Percentiles rank a stretch among this genome's conserved stretches.
phyloP scores from a whole-genome alignment of 345 rosid genomes.

The Citrus mangshanensis region DNA sequence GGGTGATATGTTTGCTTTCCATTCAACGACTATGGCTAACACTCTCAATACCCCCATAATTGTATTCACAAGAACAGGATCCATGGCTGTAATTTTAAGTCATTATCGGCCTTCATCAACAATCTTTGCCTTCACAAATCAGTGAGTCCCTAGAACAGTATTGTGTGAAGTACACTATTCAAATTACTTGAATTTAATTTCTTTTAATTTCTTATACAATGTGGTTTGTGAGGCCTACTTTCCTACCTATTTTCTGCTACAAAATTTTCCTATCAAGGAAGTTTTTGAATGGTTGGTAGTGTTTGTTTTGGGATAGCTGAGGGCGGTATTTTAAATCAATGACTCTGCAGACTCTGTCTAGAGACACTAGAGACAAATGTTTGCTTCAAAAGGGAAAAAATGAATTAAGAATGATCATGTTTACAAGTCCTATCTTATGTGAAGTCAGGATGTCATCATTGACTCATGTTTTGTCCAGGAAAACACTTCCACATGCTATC shows the following conservation, averaged over 20 bases:
- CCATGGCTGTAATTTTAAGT: conserved; percentile 84
- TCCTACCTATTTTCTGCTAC: not conserved
- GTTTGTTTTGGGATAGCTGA: not conserved
- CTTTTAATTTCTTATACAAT: not conserved
- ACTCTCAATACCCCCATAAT: conserved; percentile 75
- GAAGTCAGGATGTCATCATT: not conserved
- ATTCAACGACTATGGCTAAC: conserved; percentile 90
- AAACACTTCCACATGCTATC: not conserved
- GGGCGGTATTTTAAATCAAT: not conserved
- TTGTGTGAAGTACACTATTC: not conserved
- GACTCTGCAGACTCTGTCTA: too few species aligned
- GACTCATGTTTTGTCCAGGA: not conserved
- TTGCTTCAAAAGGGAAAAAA: not conserved
- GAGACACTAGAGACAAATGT: not conserved
- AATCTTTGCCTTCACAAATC: conserved; percentile 91
- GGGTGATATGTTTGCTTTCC: conserved; percentile 99
- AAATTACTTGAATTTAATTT: conserved; percentile 5
- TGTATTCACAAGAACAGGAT: conserved; percentile 92
- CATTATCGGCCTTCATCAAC: conserved; percentile 85
- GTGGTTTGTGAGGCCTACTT: not conserved
- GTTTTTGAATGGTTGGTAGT: not conserved
- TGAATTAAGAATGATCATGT: not conserved
- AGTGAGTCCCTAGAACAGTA: conserved; percentile 43
- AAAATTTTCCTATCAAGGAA: not conserved
- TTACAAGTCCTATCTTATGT: not conserved